phyloP scores from a whole-genome alignment of 768 basidiomycete species.

The Lactarius tabidus region DNA sequence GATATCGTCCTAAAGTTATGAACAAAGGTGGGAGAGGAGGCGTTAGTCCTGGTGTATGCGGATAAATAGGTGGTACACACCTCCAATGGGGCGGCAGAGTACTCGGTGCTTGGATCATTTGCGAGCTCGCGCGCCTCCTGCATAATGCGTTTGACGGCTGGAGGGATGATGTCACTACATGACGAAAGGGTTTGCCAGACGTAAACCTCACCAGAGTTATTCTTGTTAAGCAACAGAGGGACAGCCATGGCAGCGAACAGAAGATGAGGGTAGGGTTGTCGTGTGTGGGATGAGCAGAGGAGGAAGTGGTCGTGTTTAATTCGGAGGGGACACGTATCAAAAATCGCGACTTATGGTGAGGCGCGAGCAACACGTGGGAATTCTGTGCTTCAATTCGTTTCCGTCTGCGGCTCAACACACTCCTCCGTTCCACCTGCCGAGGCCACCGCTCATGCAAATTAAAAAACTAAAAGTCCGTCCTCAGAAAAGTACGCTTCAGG shows the following conservation, averaged over 20 bases:
- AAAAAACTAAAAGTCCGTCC: conserved; percentile 78
- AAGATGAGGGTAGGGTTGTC: not conserved
- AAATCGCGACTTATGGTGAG: not conserved
- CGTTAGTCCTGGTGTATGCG: not conserved
- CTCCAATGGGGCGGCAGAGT: conserved; percentile 75
- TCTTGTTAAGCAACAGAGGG: conserved; percentile 66
- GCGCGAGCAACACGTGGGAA: not conserved
- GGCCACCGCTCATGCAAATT: conserved; percentile 46
- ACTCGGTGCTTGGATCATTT: conserved; percentile 81
- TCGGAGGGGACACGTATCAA: not conserved
- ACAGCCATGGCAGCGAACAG: conserved; percentile 25
- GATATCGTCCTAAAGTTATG: conserved; percentile 65
- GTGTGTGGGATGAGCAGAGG: not conserved
- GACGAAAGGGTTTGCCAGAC: not conserved
- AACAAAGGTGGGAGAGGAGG: not conserved
- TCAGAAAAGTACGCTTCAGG: conserved; percentile 51
- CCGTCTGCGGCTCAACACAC: not conserved
- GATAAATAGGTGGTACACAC: conserved; percentile 38
- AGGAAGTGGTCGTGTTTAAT: not conserved
- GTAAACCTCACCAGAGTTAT: conserved; percentile 67
- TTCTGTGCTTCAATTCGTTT: not conserved
- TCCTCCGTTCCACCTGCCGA: not conserved
- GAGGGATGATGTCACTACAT: not conserved
- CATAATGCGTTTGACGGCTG: conserved; percentile 95
- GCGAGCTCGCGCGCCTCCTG: conserved; percentile 90